These are phyloP conservation scores for Saccharomycopsis sp. DNA, from an alignment of 805 yeast species.

Conservation along the genomic window DNA sequence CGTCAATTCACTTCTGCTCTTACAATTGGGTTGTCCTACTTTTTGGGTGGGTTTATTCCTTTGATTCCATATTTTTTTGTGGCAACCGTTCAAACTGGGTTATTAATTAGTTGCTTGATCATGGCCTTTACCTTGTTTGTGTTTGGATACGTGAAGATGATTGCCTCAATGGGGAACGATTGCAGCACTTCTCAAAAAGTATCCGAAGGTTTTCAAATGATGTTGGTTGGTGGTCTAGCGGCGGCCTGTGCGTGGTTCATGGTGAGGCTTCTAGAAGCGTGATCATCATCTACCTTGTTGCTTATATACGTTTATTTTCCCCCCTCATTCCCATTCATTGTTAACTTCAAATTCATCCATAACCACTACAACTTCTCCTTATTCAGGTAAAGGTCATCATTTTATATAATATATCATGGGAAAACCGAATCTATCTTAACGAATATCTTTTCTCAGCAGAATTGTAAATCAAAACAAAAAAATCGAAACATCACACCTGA, in stretches of 20 bases:
- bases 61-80: constrained; percentile 86
- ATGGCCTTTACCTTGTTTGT: constrained; percentile 80
- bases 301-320: neutral
- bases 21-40: constrained; percentile 83
- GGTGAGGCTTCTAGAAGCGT: constrained; percentile 61
- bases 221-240: constrained; percentile 91
- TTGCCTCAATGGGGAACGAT: constrained; percentile 75
- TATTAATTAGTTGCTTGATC: constrained; percentile 61
- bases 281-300: neutral
- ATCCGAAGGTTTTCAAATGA: constrained; percentile 84
- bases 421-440: no score
- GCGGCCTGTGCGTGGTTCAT: constrained; percentile 96
- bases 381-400: no score
- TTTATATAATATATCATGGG: no score
- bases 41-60: constrained; percentile 89
- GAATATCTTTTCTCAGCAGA: no score
- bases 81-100: constrained; percentile 63
- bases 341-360: constrained; percentile 1
- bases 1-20: constrained; percentile 81
- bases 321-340: neutral
- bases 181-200: constrained; percentile 52
- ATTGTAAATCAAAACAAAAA: no score
- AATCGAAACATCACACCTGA: no score
- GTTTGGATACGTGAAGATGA: constrained; percentile 81
- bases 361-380: no score